Conservation (phyloP, 352 stramenopile genomes). For the Pythium phragmiticola region DNA sequence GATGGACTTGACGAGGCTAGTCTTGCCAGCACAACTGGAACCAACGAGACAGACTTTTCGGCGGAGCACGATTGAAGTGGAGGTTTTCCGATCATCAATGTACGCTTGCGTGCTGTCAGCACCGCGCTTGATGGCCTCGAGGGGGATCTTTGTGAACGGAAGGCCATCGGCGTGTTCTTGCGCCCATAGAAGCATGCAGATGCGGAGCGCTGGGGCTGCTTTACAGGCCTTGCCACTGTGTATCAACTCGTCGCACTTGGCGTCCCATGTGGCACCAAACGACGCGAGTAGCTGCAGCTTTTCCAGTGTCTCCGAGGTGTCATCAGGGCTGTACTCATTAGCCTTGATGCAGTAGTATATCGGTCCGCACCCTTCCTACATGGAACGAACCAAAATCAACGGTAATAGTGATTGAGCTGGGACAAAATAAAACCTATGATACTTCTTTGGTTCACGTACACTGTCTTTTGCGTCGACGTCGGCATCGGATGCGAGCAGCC, state of each 20-base stretch:
- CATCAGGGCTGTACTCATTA: too few relatives aligned
- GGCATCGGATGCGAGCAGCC: background rate
- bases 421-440: too few relatives aligned
- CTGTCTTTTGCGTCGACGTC: background rate
- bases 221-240: background rate
- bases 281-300: background rate
- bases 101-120: background rate
- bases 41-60: conserved; percentile 3
- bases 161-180: background rate
- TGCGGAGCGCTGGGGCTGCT: background rate
- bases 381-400: too few relatives aligned
- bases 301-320: too few relatives aligned
- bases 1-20: conserved; percentile 9
- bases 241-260: background rate
- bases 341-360: too few relatives aligned
- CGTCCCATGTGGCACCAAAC: background rate
- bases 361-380: background rate
- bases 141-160: background rate
- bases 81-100: background rate
- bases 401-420: too few relatives aligned
- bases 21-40: background rate
- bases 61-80: background rate
- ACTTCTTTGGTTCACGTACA: background rate
- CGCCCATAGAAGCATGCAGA: background rate
- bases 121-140: background rate